A percentile compares a stretch with the other conserved stretches of the same genome.
Evolutionary conservation across 2,329 filamentous ascomycete genomes (phyloP).

Genomic region (Graphilbum fragrans): DNA sequence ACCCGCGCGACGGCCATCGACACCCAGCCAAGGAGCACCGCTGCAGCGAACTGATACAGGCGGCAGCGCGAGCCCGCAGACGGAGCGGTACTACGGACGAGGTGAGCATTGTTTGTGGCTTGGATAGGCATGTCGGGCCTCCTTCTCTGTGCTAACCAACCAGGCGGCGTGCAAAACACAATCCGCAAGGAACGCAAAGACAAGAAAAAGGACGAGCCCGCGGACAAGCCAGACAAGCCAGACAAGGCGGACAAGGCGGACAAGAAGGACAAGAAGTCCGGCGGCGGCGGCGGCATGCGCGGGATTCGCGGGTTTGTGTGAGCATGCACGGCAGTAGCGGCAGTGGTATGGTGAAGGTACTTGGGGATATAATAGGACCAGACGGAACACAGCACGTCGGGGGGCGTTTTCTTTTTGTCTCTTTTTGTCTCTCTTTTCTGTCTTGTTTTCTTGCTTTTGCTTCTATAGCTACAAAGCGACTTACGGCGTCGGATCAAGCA

Average conservation of each 20-base stretch:
- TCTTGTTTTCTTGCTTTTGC: no score
- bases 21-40: slow-evolving; percentile 18
- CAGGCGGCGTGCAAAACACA: slow-evolving; percentile 35
- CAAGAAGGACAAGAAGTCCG: slow-evolving; percentile 29
- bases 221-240: slow-evolving; percentile 32
- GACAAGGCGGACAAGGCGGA: slow-evolving; percentile 30
- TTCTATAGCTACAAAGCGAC: no score
- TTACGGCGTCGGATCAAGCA: no score
- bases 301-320: slow-evolving; percentile 25
- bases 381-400: no score
- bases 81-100: slow-evolving; percentile 30
- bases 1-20: slow-evolving; percentile 21
- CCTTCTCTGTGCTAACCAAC: slow-evolving; percentile 22
- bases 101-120: slow-evolving; percentile 26
- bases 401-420: no score
- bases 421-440: no score
- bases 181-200: slow-evolving; percentile 38
- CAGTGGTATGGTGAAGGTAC: no score
- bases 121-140: no score
- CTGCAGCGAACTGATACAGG: slow-evolving; percentile 13
- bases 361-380: no score
- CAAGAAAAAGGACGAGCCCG: slow-evolving; percentile 29
- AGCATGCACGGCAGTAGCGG: no score
- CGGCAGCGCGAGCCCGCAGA: slow-evolving; percentile 21
- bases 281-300: slow-evolving; percentile 19